Evolutionary conservation across 306 rosid genomes (phyloP), one percentile per base, ranked within the genome.

Genomic region (Psophocarpus tetragonolobus): DNA sequence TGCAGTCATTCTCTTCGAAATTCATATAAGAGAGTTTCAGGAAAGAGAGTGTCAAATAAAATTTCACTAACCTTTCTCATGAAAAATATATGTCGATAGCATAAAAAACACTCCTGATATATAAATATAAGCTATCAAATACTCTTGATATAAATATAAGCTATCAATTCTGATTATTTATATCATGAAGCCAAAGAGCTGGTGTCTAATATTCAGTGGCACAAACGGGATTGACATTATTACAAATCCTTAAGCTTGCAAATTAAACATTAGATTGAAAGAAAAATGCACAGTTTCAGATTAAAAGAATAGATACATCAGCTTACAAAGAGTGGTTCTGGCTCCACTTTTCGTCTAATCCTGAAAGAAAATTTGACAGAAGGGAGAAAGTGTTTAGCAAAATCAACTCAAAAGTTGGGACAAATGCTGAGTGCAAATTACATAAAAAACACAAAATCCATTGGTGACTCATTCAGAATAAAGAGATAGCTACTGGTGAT

Each of bases 341-440:
- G 93, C 86, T 86, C 92, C 76, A 87, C 91, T 74, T 90, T 92
- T 82, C 91, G 75, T 80, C 87, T 85, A 81, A 95, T 95, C 98
- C 97, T 92, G 89, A 73, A 83, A 85, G 26, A 77, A 58, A 76
- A 84, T 42, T 67, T 35, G 73, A 73, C 44, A 85, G 3, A 54
- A 78, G 71, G 6, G 54, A 75, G 23, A 24, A 74, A 36, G 41
- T 75, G 75, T 21, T 71, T 4, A 73, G 61, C 47, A 48, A 56
- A 50, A 65, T 56, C 48, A 72, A 65, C 8, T 71, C 17, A 20
- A 5, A 2, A 54, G 48, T 64, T 30, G 44, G 27, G 11, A 18
- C 12, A 54, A 13, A 69, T 32, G 29, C 14, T 8, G 36, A 61
- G 48, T 39, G 29, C 57, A 51, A 39, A 24, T 44, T 14, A 47